phyloP scores from a whole-genome alignment of 2,329 filamentous ascomycete genomes.

The Teratosphaeria pseudoeucalypti region DNA sequence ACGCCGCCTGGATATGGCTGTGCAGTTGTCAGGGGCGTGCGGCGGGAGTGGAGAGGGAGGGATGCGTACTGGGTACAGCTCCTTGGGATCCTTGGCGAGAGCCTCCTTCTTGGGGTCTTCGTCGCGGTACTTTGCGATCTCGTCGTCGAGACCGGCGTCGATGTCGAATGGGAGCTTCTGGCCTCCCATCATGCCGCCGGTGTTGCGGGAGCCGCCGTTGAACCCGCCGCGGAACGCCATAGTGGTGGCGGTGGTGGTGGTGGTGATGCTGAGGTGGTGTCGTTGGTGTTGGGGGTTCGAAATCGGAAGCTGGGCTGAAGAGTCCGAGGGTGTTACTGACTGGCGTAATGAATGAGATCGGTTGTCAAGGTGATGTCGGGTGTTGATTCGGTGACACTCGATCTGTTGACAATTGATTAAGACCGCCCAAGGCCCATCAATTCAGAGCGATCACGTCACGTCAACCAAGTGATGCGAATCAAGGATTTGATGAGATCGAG shows the following conservation, averaged over 20 bases:
- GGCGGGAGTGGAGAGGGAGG: not conserved
- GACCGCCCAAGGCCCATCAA: not conserved
- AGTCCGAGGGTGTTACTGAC: not conserved
- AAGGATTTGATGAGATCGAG: not conserved
- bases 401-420: not conserved
- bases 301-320: not conserved
- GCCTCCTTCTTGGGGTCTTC: not conserved
- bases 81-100: slow-evolving; percentile 2
- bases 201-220: not conserved
- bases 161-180: slow-evolving; percentile 9
- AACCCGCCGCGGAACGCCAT: slow-evolving; percentile 7
- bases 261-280: not conserved
- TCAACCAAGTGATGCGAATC: not conserved
- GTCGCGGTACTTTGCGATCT: slow-evolving; percentile 1
- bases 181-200: slow-evolving; percentile 4
- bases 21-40: not conserved
- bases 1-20: slow-evolving; percentile 8
- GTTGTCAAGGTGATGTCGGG: not conserved
- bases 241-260: not conserved
- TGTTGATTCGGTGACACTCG: not conserved
- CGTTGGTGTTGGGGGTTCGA: not conserved
- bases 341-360: not conserved
- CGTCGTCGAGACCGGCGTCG: slow-evolving; percentile 7
- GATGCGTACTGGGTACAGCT: not conserved
- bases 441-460: not conserved